These are phyloP conservation scores for Pleurotus giganteus DNA, from an alignment of 768 basidiomycete genomes.

Conservation along the genomic window DNA sequence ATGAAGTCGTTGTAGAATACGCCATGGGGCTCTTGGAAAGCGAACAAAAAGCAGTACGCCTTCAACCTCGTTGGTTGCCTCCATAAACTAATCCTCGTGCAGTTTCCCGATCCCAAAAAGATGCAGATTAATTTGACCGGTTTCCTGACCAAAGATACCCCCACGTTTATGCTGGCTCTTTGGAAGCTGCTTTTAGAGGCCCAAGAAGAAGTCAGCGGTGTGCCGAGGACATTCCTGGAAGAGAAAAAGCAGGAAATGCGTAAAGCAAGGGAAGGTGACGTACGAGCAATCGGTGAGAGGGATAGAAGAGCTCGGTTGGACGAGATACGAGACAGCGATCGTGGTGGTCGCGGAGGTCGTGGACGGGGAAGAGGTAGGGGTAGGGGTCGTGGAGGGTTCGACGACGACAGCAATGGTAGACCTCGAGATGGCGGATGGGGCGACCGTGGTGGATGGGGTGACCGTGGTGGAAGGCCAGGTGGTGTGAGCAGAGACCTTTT, in stretches of 20 bases:
- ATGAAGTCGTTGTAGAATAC: slow-evolving; percentile 96
- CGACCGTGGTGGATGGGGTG: slow-evolving; percentile 60
- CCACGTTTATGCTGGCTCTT: slow-evolving; percentile 81
- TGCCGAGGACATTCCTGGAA: slow-evolving; percentile 87
- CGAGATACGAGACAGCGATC: slow-evolving; percentile 64
- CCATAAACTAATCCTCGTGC: slow-evolving; percentile 9
- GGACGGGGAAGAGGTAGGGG: slow-evolving; percentile 49
- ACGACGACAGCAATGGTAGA: slow-evolving; percentile 40
- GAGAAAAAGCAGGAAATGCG: slow-evolving; percentile 92
- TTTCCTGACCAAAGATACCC: slow-evolving; percentile 86
- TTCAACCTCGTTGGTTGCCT: background rate
- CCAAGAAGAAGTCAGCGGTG: slow-evolving; percentile 83
- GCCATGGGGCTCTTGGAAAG: slow-evolving; percentile 94
- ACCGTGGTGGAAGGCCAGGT: slow-evolving; percentile 33
- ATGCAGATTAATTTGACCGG: slow-evolving; percentile 96
- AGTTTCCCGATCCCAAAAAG: slow-evolving; percentile 91
- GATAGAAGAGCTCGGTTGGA: slow-evolving; percentile 68
- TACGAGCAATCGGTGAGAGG: slow-evolving; percentile 64
- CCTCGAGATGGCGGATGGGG: slow-evolving; percentile 69
- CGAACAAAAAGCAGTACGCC: slow-evolving; percentile 70
- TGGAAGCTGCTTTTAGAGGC: slow-evolving; percentile 95
- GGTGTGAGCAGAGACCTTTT: slow-evolving; percentile 19
- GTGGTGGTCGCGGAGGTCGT: slow-evolving; percentile 45
- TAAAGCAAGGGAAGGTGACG: slow-evolving; percentile 60
- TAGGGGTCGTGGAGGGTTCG: slow-evolving; percentile 40